Evolutionary conservation across 192 early-diverging fungal species (phyloP).

Genomic region (Neocallimastix lanati): DNA sequence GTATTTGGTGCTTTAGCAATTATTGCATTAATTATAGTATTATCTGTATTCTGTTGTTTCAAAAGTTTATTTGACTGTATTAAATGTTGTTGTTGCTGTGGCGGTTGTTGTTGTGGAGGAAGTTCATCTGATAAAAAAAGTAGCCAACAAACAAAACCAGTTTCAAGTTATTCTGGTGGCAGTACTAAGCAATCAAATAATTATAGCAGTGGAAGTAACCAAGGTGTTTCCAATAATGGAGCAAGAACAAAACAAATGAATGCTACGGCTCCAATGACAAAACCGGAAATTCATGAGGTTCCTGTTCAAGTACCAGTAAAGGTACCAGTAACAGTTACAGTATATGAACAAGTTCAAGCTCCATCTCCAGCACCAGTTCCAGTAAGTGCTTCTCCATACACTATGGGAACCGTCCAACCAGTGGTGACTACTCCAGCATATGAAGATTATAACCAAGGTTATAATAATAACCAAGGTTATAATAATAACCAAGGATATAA

Average conservation of each 20-base stretch:
- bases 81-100: background rate
- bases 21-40: background rate
- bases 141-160: background rate
- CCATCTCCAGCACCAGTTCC: background rate
- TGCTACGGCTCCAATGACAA: background rate
- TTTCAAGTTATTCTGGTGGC: background rate
- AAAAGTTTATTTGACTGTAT: background rate
- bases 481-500: background rate
- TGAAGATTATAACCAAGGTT: background rate
- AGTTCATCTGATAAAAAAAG: background rate
- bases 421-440: background rate
- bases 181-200: too few relatives aligned
- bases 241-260: background rate
- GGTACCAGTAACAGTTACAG: background rate
- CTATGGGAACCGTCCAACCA: background rate
- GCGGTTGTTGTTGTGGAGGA: background rate
- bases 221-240: too few relatives aligned
- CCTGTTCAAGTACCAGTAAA: background rate
- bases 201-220: background rate
- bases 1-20: background rate
- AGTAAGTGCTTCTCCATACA: background rate
- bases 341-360: background rate
- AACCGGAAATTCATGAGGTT: background rate
- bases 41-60: background rate
- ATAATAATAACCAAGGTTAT: background rate